Evolutionary conservation across 2,329 filamentous ascomycete genomes (phyloP), one percentile per base, ranked within the genome.

Genomic region (Stemphylium beticola): DNA sequence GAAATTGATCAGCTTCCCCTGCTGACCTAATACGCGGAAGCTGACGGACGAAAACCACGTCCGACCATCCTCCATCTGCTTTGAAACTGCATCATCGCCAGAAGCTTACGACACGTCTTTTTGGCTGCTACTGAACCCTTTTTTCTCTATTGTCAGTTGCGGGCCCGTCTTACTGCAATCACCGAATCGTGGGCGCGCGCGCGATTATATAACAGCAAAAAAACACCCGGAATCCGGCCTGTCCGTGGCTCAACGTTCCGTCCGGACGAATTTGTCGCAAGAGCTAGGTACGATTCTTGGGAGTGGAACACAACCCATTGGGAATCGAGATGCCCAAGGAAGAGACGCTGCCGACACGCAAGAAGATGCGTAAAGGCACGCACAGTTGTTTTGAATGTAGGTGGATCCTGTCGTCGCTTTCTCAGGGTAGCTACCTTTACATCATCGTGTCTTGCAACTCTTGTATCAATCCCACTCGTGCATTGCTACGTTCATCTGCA

Each of bases 381-480:
- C 76, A 77, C 62, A 77, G 75, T 58, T 78, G 76, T 64, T 78
- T 77, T 53, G 76, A 78, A 70, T 78, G 76, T 77, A 76, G 52
- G 74, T 75, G 55, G 42, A 53, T 37, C 52, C 47, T 20, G 32
- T 56, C 39, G 26, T 49, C 49, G 49, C 46, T 24, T 49, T 29
- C 31, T 17, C 26, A 17, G 45, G 33, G 43, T 55, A 46, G 38
- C 46, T 49, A 29, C 40, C 49, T 48, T n/a, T 17, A 48, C 48
- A 31, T 34, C 10, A 31, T 45, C 29, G n/a, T 43, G 34, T 34
- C 49, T 15, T 53, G 38, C 43, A 41, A 44, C 22, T 47, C 36
- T 22, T 47, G 11, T 41, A 43, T 57, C 33, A 34, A n/a, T 41
- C 33, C 43, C 40, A 18, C 39, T 39, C 41, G 37, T 54, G 33